Evolutionary conservation across 371 early-diverging fungal species (phyloP).

Genomic region (Mucor lusitanicus): DNA sequence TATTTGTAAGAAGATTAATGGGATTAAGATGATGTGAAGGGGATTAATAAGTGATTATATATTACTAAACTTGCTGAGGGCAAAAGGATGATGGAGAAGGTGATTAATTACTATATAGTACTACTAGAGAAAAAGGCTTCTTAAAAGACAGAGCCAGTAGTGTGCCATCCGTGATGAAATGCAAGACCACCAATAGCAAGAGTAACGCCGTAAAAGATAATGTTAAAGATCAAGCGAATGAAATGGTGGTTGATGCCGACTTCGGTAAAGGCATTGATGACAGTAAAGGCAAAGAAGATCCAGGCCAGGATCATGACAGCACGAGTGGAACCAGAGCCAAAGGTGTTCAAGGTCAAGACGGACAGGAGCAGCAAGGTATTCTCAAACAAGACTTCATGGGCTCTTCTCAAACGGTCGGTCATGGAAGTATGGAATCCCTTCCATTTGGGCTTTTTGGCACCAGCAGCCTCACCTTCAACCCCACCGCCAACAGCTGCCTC

Average conservation of each 20-base stretch:
- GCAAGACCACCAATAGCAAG: constrained; percentile 34
- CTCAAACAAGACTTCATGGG: constrained; percentile 37
- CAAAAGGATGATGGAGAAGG: neutral
- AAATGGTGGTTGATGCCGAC: constrained; percentile 14
- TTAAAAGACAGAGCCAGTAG: neutral
- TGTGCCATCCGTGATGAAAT: constrained; percentile 21
- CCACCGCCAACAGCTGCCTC: constrained; percentile 25
- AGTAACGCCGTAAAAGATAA: constrained; percentile 20
- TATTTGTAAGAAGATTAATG: neutral
- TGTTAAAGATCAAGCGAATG: constrained; percentile 16
- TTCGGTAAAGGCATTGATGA: constrained; percentile 19
- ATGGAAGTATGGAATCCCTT: neutral
- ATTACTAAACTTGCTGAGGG: neutral
- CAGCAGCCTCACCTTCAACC: neutral
- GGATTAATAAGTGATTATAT: neutral
- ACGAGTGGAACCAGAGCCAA: constrained; percentile 27
- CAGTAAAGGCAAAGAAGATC: constrained; percentile 32
- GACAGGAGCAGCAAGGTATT: constrained; percentile 39
- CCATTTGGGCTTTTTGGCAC: constrained; percentile 3
- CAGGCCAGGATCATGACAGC: constrained; percentile 34
- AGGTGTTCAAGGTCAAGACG: constrained; percentile 30
- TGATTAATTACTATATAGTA: neutral
- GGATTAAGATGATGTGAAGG: neutral
- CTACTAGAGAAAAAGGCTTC: neutral
- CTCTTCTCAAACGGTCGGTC: constrained; percentile 13